A percentile compares a stretch with the other conserved stretches of the same genome.
These are phyloP conservation scores for Aphanomyces stellatus DNA, from an alignment of 352 stramenopile genomes.

Conservation along the genomic window DNA sequence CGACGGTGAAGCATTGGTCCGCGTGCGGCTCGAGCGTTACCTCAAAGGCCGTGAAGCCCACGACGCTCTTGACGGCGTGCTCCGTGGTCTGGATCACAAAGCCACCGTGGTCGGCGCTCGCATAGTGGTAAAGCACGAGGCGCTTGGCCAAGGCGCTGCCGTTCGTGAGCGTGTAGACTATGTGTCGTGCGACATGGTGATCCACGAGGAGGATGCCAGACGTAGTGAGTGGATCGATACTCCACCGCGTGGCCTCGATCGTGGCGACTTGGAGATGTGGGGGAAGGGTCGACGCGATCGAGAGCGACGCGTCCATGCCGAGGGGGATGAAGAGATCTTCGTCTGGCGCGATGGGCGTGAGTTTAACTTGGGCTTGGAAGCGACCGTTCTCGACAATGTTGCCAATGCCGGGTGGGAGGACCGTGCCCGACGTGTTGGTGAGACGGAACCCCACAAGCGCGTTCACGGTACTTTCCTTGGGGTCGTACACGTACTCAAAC, in stretches of 20 bases:
- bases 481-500: slow-evolving; percentile 6
- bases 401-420: not conserved
- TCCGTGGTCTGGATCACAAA: slow-evolving; percentile 1
- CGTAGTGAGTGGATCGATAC: not conserved
- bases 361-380: slow-evolving; percentile 4
- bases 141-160: not conserved
- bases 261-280: not conserved
- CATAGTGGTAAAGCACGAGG: not conserved
- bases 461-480: slow-evolving; percentile 4
- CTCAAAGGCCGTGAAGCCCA: slow-evolving; percentile 2
- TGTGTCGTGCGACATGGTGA: not conserved
- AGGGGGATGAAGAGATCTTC: slow-evolving; percentile 5
- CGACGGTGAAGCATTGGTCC: not conserved
- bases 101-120: not conserved
- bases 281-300: not conserved
- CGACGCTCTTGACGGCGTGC: slow-evolving; percentile 3
- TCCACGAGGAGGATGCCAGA: not conserved
- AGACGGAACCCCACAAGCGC: slow-evolving; percentile 1
- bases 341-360: not conserved
- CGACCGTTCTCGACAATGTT: slow-evolving; percentile 14
- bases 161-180: not conserved
- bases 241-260: not conserved
- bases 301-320: not conserved
- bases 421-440: not conserved
- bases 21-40: not conserved